phyloP scores from a whole-genome alignment of 805 yeast genomes.

The Teunomyces cretensis region DNA sequence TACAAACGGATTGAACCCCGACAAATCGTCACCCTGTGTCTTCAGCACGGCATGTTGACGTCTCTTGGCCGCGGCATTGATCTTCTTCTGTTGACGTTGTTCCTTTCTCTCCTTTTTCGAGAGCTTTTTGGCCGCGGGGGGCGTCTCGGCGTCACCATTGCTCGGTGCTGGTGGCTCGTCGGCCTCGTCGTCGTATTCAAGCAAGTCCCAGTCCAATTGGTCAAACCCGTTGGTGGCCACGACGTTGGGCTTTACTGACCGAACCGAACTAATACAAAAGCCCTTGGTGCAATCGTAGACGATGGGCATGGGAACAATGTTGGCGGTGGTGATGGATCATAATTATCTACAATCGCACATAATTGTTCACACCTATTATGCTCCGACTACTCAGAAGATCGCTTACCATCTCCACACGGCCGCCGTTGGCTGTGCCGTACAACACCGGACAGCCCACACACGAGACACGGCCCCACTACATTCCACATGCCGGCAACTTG shows the following conservation, averaged over 20 bases:
- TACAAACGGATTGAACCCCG: constrained; percentile 11
- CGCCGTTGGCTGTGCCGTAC: constrained; percentile 25
- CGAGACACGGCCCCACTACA: constrained; percentile 77
- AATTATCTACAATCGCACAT: background rate
- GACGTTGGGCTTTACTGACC: background rate
- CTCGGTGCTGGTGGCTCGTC: background rate
- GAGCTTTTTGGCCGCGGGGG: background rate
- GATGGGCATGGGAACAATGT: background rate
- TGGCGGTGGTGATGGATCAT: background rate
- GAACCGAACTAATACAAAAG: constrained; percentile 10
- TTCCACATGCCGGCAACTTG: constrained; percentile 71
- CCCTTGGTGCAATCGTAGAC: constrained; percentile 18
- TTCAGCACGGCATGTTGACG: constrained; percentile 9
- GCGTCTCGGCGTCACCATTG: background rate
- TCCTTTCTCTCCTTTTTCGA: constrained; percentile 11
- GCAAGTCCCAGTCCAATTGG: constrained; percentile 8
- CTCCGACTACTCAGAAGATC: background rate
- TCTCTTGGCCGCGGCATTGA: constrained; percentile 19
- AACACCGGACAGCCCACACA: constrained; percentile 81
- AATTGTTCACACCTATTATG: background rate
- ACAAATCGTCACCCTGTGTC: background rate
- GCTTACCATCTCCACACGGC: constrained; percentile 20
- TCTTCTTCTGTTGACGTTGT: constrained; percentile 12
- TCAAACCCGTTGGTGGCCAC: constrained; percentile 8
- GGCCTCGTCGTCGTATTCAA: background rate